A percentile compares a stretch with the other conserved stretches of the same genome.
phyloP scores from a whole-genome alignment of 2,329 filamentous ascomycete species.

The Epichloe gansuensis region DNA sequence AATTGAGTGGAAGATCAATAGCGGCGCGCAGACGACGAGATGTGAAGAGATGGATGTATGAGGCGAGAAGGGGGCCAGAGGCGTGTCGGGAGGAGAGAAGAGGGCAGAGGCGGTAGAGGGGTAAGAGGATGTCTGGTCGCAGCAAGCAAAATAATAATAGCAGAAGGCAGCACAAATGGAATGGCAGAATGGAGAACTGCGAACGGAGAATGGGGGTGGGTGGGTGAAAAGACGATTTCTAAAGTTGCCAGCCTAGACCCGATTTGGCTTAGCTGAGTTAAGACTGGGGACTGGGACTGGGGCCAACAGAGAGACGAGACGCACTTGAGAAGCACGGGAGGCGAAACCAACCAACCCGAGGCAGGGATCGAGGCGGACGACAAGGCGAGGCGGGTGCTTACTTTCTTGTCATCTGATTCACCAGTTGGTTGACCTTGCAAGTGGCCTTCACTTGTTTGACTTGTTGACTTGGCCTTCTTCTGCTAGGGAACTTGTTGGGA shows the following conservation, averaged over 20 bases:
- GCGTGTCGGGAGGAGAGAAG: neutral
- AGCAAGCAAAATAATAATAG: neutral
- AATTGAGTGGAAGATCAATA: neutral
- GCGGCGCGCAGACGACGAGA: neutral
- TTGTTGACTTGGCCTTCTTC: too few species aligned
- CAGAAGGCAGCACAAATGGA: neutral
- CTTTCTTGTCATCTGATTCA: neutral
- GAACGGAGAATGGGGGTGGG: neutral
- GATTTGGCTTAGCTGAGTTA: neutral
- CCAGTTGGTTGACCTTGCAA: too few species aligned
- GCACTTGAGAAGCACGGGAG: neutral
- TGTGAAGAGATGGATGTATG: neutral
- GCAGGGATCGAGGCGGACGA: neutral
- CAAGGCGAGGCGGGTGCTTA: neutral
- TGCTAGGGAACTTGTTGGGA: too few species aligned
- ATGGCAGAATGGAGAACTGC: neutral
- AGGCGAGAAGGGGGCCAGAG: neutral
- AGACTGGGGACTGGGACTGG: neutral
- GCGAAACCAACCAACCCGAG: neutral
- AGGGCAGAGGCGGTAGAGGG: neutral
- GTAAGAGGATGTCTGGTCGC: neutral
- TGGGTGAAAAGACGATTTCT: neutral
- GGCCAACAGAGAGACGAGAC: neutral
- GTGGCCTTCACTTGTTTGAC: too few species aligned
- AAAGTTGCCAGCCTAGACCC: neutral